These are phyloP conservation scores for Aristolochia fimbriata DNA, from an alignment of 164 flowering plant genomes.

Conservation along the genomic window DNA sequence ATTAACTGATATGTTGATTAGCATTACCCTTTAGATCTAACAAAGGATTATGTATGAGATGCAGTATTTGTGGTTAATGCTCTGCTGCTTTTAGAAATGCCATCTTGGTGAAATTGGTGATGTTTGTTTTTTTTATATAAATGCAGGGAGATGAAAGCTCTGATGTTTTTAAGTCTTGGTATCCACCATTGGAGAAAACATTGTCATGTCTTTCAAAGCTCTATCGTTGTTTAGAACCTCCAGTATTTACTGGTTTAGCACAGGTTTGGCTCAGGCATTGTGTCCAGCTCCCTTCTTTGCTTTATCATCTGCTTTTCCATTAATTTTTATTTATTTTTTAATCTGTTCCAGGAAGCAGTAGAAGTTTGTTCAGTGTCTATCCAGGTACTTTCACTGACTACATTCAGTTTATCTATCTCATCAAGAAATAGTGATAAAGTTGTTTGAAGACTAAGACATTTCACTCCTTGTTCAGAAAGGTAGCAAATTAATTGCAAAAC, in stretches of 20 bases:
- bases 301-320: not conserved
- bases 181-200: slow-evolving; percentile 95
- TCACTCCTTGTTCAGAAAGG: slow-evolving; percentile 55
- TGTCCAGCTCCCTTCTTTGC: not conserved
- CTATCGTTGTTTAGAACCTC: slow-evolving; percentile 75
- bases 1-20: not conserved
- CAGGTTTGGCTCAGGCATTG: slow-evolving; percentile 41
- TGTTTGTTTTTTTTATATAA: not conserved
- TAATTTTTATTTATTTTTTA: not conserved
- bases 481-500: slow-evolving; percentile 71
- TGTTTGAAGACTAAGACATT: not conserved
- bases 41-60: too few relatives aligned
- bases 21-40: not conserved
- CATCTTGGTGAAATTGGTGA: too few relatives aligned
- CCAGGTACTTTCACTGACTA: slow-evolving; percentile 51
- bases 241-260: slow-evolving; percentile 94
- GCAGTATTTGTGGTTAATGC: too few relatives aligned
- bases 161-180: slow-evolving; percentile 75
- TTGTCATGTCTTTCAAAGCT: slow-evolving; percentile 80
- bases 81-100: too few relatives aligned
- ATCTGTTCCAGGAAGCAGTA: slow-evolving; percentile 74
- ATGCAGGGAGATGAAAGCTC: slow-evolving; percentile 53
- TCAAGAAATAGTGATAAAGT: too few relatives aligned
- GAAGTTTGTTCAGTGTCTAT: slow-evolving; percentile 83
- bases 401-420: too few relatives aligned